phyloP scores from a whole-genome alignment of 2,329 filamentous ascomycete species.

The Verticillium dahliae region DNA sequence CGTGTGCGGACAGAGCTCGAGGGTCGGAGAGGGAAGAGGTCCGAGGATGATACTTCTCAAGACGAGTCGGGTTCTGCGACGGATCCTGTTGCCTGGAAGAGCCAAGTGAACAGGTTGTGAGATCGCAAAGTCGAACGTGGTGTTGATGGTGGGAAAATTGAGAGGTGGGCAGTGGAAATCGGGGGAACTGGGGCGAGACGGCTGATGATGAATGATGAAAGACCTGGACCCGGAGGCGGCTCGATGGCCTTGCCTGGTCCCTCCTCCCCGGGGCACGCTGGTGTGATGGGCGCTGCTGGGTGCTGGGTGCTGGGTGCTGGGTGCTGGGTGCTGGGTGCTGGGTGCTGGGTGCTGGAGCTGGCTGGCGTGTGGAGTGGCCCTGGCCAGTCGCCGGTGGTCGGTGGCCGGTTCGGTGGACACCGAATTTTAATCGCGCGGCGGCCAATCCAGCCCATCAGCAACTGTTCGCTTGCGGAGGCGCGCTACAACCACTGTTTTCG shows the following conservation, averaged over 20 bases:
- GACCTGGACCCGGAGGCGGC: constrained; percentile 2
- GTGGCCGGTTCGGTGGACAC: neutral
- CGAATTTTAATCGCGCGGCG: constrained; percentile 5
- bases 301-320: neutral
- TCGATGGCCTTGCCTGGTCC: constrained; percentile 4
- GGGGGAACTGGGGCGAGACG: constrained; percentile 7
- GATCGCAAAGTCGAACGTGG: neutral
- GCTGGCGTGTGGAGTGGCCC: neutral
- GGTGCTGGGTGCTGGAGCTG: neutral
- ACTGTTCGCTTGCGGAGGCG: neutral
- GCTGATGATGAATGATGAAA: constrained; percentile 13
- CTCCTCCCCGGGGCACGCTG: no score
- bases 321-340: neutral
- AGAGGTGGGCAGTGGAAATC: constrained; percentile 8
- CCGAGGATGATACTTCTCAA: neutral
- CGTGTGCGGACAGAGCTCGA: neutral
- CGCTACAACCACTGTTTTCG: neutral
- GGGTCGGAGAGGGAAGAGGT: neutral
- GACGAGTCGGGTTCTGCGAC: neutral
- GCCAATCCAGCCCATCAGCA: neutral
- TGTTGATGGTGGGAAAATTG: constrained; percentile 7
- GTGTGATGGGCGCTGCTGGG: neutral
- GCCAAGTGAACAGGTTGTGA: neutral
- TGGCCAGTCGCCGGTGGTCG: neutral
- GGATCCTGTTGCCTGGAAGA: neutral